Evolutionary conservation across 306 rosid genomes (phyloP), one percentile per base, ranked within the genome.

Genomic region (Glycyrrhiza uralensis): DNA sequence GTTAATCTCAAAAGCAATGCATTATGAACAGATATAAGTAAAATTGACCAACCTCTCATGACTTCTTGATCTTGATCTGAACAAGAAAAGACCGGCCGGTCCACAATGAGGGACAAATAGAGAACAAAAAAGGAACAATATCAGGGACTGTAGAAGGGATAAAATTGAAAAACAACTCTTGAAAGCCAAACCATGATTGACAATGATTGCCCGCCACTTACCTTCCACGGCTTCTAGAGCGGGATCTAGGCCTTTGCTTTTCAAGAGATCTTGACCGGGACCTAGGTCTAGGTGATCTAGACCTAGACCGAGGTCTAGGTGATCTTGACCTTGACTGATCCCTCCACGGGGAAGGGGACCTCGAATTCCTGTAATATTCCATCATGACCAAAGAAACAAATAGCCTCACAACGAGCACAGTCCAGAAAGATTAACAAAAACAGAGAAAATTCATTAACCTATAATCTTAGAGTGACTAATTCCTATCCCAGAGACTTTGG

Each of bases 221-320:
- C 99, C 99, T 94, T 82, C 96, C 99, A 60, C 91, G 96, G 58
- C 96, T 87, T 80, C 89, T 86, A 0, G 96, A 87, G 7, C 41
- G 82, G 58, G 97, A 85, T 62, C 86, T 85, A 8, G 74, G 87
- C 84, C 96, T 88, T 32, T 85, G 92, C 78, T 84, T 83, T 10
- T 90, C 81, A 82, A 69, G 69, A 28, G 97, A 90, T 81, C 84
- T 71, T 2, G 86, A 85, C 26, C 79, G 57, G 44, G 87, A 72
- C 78, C 92, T 81, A 19, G 87, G 80, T 70, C 88, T 76, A n/a
- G 90, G 71, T 5, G 67, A 44, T 73, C 82, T 69, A n/a, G 94
- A 66, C 81, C 84, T 54, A 9, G 93, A 80, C 77, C 78, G 79
- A 12, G 97, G 87, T 65, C 87, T 49, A 0, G 89, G 83, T 61